Evolutionary conservation across 164 flowering plant genomes (phyloP), one percentile per base, ranked within the genome.

Genomic region (Annona squamosa): DNA sequence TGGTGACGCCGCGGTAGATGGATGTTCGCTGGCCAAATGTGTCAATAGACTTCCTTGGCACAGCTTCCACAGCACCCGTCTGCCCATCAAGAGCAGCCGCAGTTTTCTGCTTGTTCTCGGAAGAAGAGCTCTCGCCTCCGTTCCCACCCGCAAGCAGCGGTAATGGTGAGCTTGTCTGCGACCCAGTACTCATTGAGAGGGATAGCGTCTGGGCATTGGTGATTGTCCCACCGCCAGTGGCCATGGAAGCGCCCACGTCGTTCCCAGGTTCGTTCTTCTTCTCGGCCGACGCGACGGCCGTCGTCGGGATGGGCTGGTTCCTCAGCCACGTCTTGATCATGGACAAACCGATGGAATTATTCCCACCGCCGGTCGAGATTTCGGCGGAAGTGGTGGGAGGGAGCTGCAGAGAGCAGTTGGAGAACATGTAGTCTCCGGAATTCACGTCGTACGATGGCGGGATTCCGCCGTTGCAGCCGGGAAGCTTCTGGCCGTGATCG

Each of bases 11-110:
- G 67, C 98, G 94, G 81, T 94, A 94, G 43, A 94, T 92, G 2
- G 98, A 94, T 68, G 98, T 94, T 63, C 97, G 81, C 65, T 94
- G 98, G 57, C 98, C 98, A 74, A 92, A 94, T 19, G 97, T 92
- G 69, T 94, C 98, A 66, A 89, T 82, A 46, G 97, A 84, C 69
- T 90, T 94, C 74, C 92, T 75, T 0, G 97, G 97, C 61, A 79
- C 86, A 0, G 88, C 85, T 57, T 91, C 97, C 0, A 85, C 68
- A 3, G 86, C 86, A 66, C 84, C 89, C 43, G 65, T 82, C 65
- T 82, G 85, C 57, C 78, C 72, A 71, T 85, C 90, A 74, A 74
- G 71, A 73, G 66, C 46, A 17, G 65, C 17, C 7, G 4, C 72
- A 44, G 65, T 66, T 56, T 71, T 81, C 71, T 76, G 81, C 68